These are phyloP conservation scores for Mycothermus thermophilus DNA, from an alignment of 495 filamentous ascomycete species.

Conservation along the genomic window DNA sequence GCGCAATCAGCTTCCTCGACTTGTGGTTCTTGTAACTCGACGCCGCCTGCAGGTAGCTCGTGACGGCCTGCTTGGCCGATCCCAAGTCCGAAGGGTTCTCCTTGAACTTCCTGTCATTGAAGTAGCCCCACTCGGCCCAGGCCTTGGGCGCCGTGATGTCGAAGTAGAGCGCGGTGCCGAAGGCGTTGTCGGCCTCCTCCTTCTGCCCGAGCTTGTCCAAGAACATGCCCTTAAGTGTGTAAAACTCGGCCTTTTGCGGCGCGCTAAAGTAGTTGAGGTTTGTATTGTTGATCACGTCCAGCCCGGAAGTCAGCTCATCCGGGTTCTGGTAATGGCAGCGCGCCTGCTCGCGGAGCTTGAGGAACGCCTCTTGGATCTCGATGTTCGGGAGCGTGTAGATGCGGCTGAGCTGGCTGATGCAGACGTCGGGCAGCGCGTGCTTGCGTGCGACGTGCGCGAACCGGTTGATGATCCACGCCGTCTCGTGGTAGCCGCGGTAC, in stretches of 20 bases:
- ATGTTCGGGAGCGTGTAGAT: slow-evolving; percentile 99
- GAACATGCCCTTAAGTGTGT: slow-evolving; percentile 99
- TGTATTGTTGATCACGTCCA: slow-evolving; percentile 99
- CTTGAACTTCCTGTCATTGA: slow-evolving; percentile 92
- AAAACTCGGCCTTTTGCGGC: slow-evolving; percentile 96
- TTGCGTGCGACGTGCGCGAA: slow-evolving; percentile 97
- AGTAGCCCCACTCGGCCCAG: slow-evolving; percentile 98
- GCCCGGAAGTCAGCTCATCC: slow-evolving; percentile 72
- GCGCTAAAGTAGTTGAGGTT: slow-evolving; percentile 96
- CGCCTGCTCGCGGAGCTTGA: slow-evolving; percentile 92
- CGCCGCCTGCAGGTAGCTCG: slow-evolving; percentile 91
- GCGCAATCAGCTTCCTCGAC: slow-evolving; percentile 85
- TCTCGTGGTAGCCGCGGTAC: slow-evolving; percentile 95
- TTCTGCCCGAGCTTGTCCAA: slow-evolving; percentile 80
- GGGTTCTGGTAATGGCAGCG: slow-evolving; percentile 97
- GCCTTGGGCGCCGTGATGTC: slow-evolving; percentile 92
- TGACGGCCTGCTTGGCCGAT: slow-evolving; percentile 77
- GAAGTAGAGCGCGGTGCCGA: slow-evolving; percentile 85
- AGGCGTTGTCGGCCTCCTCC: slow-evolving; percentile 83
- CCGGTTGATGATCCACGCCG: slow-evolving; percentile 98
- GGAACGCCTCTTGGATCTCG: slow-evolving; percentile 97
- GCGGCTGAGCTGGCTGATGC: slow-evolving; percentile 87
- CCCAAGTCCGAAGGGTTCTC: slow-evolving; percentile 64
- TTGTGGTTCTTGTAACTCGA: slow-evolving; percentile 94
- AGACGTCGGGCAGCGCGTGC: slow-evolving; percentile 92